These are phyloP conservation scores for Rasamsonia emersonii DNA, from an alignment of 2,329 filamentous ascomycete species.

Conservation along the genomic window DNA sequence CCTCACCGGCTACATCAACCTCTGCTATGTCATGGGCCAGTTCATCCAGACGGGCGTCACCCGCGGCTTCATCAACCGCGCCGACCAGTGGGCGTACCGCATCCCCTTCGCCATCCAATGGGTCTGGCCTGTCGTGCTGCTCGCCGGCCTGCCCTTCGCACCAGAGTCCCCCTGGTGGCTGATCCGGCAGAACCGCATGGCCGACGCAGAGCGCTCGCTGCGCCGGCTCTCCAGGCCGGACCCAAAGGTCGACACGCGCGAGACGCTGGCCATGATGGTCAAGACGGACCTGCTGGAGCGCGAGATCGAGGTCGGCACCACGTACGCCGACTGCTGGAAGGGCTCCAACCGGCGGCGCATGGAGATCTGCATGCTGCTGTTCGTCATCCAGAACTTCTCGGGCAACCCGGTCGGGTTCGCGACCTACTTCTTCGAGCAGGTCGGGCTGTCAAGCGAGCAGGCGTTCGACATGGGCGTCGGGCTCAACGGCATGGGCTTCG, in stretches of 20 bases:
- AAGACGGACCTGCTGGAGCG: slow-evolving; percentile 41
- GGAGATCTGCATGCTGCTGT: slow-evolving; percentile 29
- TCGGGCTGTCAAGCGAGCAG: slow-evolving; percentile 34
- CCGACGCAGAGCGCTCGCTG: slow-evolving; percentile 33
- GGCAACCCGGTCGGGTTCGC: slow-evolving; percentile 17
- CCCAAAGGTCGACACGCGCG: slow-evolving; percentile 23
- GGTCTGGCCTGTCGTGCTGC: slow-evolving; percentile 41
- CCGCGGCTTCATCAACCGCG: slow-evolving; percentile 29
- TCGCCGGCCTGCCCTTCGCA: slow-evolving; percentile 35
- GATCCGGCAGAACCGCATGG: slow-evolving; percentile 32
- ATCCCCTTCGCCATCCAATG: slow-evolving; percentile 46
- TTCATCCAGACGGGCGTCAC: slow-evolving; percentile 44
- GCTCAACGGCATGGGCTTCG: slow-evolving; percentile 52
- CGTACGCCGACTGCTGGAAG: slow-evolving; percentile 22
- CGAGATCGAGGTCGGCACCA: slow-evolving; percentile 14
- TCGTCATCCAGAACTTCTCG: slow-evolving; percentile 22
- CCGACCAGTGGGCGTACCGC: slow-evolving; percentile 41
- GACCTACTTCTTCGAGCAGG: slow-evolving; percentile 29
- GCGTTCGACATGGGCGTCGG: slow-evolving; percentile 41
- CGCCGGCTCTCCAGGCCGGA: slow-evolving; percentile 24
- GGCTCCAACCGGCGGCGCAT: slow-evolving; percentile 29
- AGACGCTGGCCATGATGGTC: slow-evolving; percentile 47
- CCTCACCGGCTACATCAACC: slow-evolving; percentile 48
- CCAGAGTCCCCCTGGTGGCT: slow-evolving; percentile 47
- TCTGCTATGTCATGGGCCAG: slow-evolving; percentile 51